Evolutionary conservation across 1,139 yeast genomes (phyloP).

Genomic region (Magnusiomyces tetraspermus): DNA sequence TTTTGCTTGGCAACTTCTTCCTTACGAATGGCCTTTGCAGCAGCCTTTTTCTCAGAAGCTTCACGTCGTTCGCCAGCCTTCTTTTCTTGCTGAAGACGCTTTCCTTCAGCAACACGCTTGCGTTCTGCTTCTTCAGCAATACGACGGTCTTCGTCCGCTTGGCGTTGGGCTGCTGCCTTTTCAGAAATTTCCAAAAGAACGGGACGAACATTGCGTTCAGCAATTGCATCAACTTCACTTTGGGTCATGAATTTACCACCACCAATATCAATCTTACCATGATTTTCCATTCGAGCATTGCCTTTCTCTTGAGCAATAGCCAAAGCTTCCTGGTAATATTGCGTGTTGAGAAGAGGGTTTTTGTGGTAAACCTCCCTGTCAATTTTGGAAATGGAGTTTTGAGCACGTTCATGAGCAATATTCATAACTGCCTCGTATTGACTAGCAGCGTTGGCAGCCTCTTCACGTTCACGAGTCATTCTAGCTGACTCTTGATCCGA

Average conservation of each 20-base stretch:
- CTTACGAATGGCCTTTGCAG: slow-evolving; percentile 21
- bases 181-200: slow-evolving; percentile 66
- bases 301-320: slow-evolving; percentile 59
- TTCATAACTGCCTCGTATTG: slow-evolving; percentile 25
- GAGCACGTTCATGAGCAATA: slow-evolving; percentile 32
- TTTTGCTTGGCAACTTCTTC: slow-evolving; percentile 22
- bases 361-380: slow-evolving; percentile 34
- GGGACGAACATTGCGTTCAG: slow-evolving; percentile 74
- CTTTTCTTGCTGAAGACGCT: slow-evolving; percentile 19
- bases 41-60: slow-evolving; percentile 24
- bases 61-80: slow-evolving; percentile 23
- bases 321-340: slow-evolving; percentile 32
- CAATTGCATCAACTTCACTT: slow-evolving; percentile 70
- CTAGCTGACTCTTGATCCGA: slow-evolving; percentile 16
- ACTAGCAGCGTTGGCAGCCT: slow-evolving; percentile 33
- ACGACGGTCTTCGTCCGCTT: slow-evolving; percentile 51
- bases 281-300: slow-evolving; percentile 44
- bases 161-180: slow-evolving; percentile 66
- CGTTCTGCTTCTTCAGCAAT: slow-evolving; percentile 42
- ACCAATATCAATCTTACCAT: slow-evolving; percentile 68
- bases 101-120: slow-evolving; percentile 34
- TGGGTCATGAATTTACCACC: slow-evolving; percentile 78
- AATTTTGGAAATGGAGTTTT: slow-evolving; percentile 29
- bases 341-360: slow-evolving; percentile 28
- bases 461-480: slow-evolving; percentile 24